Evolutionary conservation across 2,329 filamentous ascomycete genomes (phyloP).

Genomic region (Neoarthrinium moseri): DNA sequence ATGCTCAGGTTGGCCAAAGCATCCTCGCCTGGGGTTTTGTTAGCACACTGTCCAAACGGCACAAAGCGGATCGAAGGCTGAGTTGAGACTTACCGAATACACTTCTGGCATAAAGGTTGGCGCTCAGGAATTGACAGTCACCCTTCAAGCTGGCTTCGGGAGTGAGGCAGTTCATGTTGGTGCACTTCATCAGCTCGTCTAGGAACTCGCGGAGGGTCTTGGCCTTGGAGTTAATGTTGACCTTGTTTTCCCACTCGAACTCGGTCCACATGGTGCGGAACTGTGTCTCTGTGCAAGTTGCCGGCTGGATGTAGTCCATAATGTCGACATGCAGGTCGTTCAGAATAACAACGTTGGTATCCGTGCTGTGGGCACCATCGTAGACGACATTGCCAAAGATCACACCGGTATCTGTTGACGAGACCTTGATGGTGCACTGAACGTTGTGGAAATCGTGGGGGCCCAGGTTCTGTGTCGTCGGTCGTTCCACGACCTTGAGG

Average conservation of each 20-base stretch:
- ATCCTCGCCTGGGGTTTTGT: conserved; percentile 74
- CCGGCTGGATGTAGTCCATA: conserved; percentile 99
- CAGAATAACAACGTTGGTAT: conserved; percentile 94
- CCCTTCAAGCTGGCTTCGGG: conserved; percentile 95
- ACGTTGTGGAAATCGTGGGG: conserved; percentile 98
- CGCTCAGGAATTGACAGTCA: conserved; percentile 96
- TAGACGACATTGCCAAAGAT: conserved; percentile 99
- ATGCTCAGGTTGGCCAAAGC: conserved; percentile 96
- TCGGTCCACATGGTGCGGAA: conserved; percentile 99
- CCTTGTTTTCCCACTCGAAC: conserved; percentile 99
- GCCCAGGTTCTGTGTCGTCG: conserved; percentile 91
- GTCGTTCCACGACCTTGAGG: conserved; percentile 94
- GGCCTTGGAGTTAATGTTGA: conserved; percentile 98
- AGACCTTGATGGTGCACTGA: conserved; percentile 98
- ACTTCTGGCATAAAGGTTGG: conserved; percentile 92
- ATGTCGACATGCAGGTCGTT: conserved; percentile 99
- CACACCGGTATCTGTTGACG: conserved; percentile 94
- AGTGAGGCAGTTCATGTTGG: conserved; percentile 97
- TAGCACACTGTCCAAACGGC: neutral
- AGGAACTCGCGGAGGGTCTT: conserved; percentile 90
- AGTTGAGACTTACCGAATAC: conserved; percentile 85
- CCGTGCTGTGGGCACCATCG: conserved; percentile 86
- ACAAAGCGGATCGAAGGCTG: neutral
- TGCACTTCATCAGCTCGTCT: conserved; percentile 91
- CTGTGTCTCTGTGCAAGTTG: conserved; percentile 93